Conservation (phyloP, 257 asterid species). For the Solanum phureja region DNA sequence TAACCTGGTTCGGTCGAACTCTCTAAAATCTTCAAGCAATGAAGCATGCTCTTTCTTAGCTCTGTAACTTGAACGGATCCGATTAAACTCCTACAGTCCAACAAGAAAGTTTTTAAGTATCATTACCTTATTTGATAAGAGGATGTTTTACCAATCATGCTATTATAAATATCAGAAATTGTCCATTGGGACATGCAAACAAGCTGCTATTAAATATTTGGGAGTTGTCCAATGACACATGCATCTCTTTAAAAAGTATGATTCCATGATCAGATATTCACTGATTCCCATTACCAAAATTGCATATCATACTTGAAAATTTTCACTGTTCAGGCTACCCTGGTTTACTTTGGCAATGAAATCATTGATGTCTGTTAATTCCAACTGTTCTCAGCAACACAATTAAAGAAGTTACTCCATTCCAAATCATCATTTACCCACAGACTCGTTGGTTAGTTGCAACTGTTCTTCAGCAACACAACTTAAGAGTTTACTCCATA, state of each 20-base stretch:
- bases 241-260: neutral
- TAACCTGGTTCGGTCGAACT: conserved; percentile 85
- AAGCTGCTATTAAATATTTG: neutral
- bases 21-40: conserved; percentile 92
- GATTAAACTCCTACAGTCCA: conserved; percentile 61
- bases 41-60: conserved; percentile 97
- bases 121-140: neutral
- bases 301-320: neutral
- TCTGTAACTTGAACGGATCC: conserved; percentile 80
- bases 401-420: neutral
- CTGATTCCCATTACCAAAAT: neutral
- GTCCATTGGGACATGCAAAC: neutral
- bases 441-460: neutral
- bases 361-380: neutral
- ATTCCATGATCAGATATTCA: neutral
- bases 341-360: neutral
- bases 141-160: neutral
- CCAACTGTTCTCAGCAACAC: neutral
- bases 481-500: neutral
- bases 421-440: neutral
- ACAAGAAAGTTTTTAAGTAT: neutral
- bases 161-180: neutral
- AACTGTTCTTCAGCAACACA: neutral
- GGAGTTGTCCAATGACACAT: neutral
- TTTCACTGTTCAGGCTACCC: neutral